Conservation (phyloP, 306 rosid species). For the Calophaca sinica region DNA sequence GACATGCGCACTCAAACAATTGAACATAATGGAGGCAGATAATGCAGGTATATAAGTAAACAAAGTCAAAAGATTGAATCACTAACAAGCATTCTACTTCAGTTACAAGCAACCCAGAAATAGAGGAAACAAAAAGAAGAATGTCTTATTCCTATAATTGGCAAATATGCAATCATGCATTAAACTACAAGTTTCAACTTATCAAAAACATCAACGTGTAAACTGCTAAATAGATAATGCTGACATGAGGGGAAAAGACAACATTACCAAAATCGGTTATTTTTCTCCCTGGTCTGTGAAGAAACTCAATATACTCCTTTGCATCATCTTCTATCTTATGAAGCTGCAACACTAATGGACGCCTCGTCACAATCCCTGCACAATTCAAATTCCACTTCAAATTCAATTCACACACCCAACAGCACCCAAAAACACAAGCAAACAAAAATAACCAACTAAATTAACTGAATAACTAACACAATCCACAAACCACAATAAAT, state of each 20-base stretch:
- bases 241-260: neutral
- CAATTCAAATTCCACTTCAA: slow-evolving; percentile 16
- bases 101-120: slow-evolving; percentile 22
- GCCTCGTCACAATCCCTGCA: slow-evolving; percentile 94
- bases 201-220: slow-evolving; percentile 11
- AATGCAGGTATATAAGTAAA: neutral
- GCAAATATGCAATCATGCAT: neutral
- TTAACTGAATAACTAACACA: neutral
- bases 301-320: slow-evolving; percentile 94
- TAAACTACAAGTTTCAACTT: neutral
- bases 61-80: neutral
- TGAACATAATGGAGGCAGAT: neutral
- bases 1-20: neutral
- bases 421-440: neutral
- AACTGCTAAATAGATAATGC: neutral
- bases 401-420: neutral
- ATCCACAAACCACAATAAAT: neutral
- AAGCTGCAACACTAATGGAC: slow-evolving; percentile 97
- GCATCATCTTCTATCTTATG: slow-evolving; percentile 76
- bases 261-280: slow-evolving; percentile 70
- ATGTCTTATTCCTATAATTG: neutral
- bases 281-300: slow-evolving; percentile 81
- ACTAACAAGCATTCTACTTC: neutral
- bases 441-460: slow-evolving; percentile 13
- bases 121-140: slow-evolving; percentile 26